Conservation (phyloP, 139 green algal genomes). For the Closterium sp. region DNA sequence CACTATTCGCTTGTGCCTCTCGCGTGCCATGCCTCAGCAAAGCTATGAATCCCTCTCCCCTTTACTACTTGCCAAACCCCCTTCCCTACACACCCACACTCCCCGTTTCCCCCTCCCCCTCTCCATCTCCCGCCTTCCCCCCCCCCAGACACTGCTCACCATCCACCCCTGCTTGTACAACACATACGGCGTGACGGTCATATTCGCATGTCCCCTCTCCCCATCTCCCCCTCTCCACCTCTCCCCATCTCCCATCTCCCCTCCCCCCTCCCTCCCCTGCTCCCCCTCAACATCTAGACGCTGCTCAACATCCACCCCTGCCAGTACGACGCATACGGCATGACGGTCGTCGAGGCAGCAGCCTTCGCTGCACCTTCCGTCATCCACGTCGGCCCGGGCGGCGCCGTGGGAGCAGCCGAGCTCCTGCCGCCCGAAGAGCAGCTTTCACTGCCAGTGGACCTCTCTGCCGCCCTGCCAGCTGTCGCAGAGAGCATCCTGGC, state of each 20-base stretch:
- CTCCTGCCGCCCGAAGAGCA: slow-evolving; percentile 16
- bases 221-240: neutral
- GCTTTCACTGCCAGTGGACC: slow-evolving; percentile 20
- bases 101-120: neutral
- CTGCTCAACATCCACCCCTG: slow-evolving; percentile 82
- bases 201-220: neutral
- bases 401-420: slow-evolving; percentile 38
- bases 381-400: slow-evolving; percentile 12
- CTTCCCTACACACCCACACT: neutral
- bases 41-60: too few relatives aligned
- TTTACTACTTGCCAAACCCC: too few relatives aligned
- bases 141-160: neutral
- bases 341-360: slow-evolving; percentile 87
- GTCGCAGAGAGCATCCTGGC: neutral
- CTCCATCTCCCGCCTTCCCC: neutral
- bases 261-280: too few relatives aligned
- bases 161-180: too few relatives aligned
- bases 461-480: neutral
- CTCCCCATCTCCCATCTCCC: too few relatives aligned
- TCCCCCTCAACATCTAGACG: slow-evolving; percentile 33
- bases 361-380: slow-evolving; percentile 61
- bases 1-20: too few relatives aligned
- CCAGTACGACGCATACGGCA: slow-evolving; percentile 76
- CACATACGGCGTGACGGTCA: too few relatives aligned
- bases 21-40: too few relatives aligned